Evolutionary conservation across 169 alveolate genomes (phyloP).

Genomic region (Plasmodium billcollinsi): DNA sequence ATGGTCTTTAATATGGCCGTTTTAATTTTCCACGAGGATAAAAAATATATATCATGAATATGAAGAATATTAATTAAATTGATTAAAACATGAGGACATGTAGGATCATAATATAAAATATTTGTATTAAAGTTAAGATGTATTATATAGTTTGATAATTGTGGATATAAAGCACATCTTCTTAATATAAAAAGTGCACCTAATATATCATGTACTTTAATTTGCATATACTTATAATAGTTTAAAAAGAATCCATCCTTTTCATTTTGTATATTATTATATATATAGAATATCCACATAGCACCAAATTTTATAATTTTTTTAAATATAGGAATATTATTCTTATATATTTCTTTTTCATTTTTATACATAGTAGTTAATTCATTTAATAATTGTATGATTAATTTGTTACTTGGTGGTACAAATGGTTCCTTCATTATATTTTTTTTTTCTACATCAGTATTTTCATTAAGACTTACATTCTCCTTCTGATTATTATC

Average conservation of each 20-base stretch:
- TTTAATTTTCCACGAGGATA: constrained; percentile 74
- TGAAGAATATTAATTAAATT: constrained; percentile 47
- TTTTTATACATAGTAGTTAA: constrained; percentile 43
- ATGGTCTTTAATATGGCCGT: constrained; percentile 60
- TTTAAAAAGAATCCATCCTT: constrained; percentile 30
- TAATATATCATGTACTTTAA: constrained; percentile 50
- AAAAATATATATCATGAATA: constrained; percentile 38
- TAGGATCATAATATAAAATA: constrained; percentile 19
- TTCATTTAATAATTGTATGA: constrained; percentile 48
- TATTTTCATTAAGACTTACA: background rate
- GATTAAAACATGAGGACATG: constrained; percentile 42
- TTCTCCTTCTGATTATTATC: background rate
- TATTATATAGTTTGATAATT: constrained; percentile 26
- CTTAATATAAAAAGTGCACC: constrained; percentile 64
- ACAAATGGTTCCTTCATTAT: background rate
- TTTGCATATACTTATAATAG: constrained; percentile 40
- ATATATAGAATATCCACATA: constrained; percentile 71
- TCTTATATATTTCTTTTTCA: constrained; percentile 20
- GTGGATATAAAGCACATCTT: constrained; percentile 70
- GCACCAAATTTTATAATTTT: constrained; percentile 74
- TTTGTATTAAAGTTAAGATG: constrained; percentile 44
- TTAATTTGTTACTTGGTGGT: constrained; percentile 70
- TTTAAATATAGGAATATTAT: constrained; percentile 20
- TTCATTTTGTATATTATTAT: constrained; percentile 34
- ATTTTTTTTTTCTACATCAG: background rate